Conservation (phyloP, 805 yeast genomes). For the Yamadazyma akitaensis region DNA sequence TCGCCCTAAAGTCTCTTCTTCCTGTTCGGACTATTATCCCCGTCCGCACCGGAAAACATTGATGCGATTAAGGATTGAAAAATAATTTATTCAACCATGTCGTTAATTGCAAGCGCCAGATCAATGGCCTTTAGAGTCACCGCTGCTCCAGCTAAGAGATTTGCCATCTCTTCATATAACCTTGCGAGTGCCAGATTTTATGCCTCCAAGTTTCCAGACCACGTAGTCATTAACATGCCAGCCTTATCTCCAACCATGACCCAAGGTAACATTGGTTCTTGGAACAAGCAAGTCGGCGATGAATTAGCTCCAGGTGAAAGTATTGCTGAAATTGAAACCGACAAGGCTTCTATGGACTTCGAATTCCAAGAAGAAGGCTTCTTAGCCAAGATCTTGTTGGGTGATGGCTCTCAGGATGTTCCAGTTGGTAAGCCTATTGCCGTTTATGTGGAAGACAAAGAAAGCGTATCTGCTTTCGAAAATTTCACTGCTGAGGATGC, state of each 20-base stretch:
- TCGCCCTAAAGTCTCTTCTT: neutral
- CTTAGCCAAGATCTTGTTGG: slow-evolving; percentile 81
- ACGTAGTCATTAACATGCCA: slow-evolving; percentile 93
- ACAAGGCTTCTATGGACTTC: slow-evolving; percentile 96
- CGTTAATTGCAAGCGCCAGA: slow-evolving; percentile 9
- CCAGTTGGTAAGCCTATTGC: slow-evolving; percentile 97
- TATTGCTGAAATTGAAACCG: slow-evolving; percentile 96
- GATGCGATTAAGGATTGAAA: slow-evolving; percentile 16
- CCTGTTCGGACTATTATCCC: neutral
- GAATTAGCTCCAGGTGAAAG: slow-evolving; percentile 87
- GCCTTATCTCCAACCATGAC: slow-evolving; percentile 99
- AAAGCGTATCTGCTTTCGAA: slow-evolving; percentile 83
- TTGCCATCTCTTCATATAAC: slow-evolving; percentile 20
- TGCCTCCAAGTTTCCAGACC: slow-evolving; percentile 64
- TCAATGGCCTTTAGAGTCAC: slow-evolving; percentile 17
- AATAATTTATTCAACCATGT: slow-evolving; percentile 7
- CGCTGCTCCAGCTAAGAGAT: slow-evolving; percentile 14
- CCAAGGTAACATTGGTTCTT: slow-evolving; percentile 83
- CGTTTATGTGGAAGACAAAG: slow-evolving; percentile 86
- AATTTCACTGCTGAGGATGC: slow-evolving; percentile 83
- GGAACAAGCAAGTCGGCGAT: slow-evolving; percentile 92
- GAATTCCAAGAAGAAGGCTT: slow-evolving; percentile 97
- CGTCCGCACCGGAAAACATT: slow-evolving; percentile 16
- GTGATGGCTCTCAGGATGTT: slow-evolving; percentile 82
- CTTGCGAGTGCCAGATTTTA: slow-evolving; percentile 41